phyloP scores from a whole-genome alignment of 805 yeast species.

The Teunomyces panamensis region DNA sequence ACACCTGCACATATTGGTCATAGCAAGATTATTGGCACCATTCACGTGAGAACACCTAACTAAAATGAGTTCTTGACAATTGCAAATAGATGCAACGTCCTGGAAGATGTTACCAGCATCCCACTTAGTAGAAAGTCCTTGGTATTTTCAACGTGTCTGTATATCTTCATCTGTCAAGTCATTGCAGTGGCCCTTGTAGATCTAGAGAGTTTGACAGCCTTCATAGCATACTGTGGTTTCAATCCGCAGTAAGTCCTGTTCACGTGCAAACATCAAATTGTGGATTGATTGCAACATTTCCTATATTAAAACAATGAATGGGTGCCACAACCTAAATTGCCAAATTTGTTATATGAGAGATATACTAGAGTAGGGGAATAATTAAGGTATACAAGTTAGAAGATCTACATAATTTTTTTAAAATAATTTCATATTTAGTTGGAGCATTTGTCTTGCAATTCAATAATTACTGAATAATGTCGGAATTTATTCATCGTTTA shows the following conservation, averaged over 20 bases:
- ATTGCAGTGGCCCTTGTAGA: neutral
- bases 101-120: neutral
- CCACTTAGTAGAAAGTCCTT: neutral
- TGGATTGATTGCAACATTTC: conserved; percentile 19
- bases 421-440: conserved; percentile 1
- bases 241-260: neutral
- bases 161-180: neutral
- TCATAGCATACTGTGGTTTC: neutral
- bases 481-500: conserved; percentile 11
- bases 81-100: neutral
- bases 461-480: conserved; percentile 5
- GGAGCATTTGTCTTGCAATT: conserved; percentile 1
- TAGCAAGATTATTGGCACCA: conserved; percentile 9
- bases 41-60: conserved; percentile 22
- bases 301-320: neutral
- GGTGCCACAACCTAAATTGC: neutral
- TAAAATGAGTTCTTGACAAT: neutral
- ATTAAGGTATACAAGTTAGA: neutral
- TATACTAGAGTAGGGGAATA: neutral
- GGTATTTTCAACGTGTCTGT: neutral
- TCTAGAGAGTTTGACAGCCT: neutral
- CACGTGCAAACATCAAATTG: conserved; percentile 26
- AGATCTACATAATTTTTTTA: neutral
- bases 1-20: neutral
- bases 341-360: neutral